Conservation (phyloP, 192 early-diverging fungal species). For the Umbelopsis sp. region DNA sequence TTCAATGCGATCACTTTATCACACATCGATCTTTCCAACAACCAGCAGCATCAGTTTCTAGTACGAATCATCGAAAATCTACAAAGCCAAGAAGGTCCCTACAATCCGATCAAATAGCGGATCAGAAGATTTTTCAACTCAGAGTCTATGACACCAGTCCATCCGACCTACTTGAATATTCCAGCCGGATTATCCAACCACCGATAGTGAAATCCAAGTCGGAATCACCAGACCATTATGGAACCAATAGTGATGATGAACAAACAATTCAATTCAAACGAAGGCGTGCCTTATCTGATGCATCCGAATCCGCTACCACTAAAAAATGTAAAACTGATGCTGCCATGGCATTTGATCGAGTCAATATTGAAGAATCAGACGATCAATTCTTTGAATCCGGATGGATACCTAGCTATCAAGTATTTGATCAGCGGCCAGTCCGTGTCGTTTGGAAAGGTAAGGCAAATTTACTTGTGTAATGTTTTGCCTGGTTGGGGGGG, state of each 20-base stretch:
- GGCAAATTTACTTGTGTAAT: slow-evolving; percentile 9
- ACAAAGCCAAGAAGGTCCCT: background rate
- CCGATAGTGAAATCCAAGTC: slow-evolving; percentile 1
- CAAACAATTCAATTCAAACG: background rate
- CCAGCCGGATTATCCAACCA: slow-evolving; percentile 8
- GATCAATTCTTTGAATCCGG: slow-evolving; percentile 11
- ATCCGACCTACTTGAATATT: slow-evolving; percentile 5
- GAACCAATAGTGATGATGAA: background rate
- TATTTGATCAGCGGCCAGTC: slow-evolving; percentile 30
- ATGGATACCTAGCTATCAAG: slow-evolving; percentile 31
- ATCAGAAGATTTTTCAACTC: slow-evolving; percentile 14
- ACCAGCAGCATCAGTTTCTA: background rate
- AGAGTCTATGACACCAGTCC: slow-evolving; percentile 18
- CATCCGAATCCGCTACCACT: background rate
- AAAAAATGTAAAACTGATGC: slow-evolving; percentile 35
- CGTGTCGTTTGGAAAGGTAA: slow-evolving; percentile 43
- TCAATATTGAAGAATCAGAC: slow-evolving; percentile 13
- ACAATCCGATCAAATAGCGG: background rate
- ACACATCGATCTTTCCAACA: background rate
- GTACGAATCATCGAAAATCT: background rate
- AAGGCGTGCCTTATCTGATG: slow-evolving; percentile 13
- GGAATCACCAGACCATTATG: background rate
- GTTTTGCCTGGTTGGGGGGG: background rate
- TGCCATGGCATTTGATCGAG: slow-evolving; percentile 27
- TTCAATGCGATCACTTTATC: slow-evolving; percentile 4